Conservation (phyloP, 1,139 yeast species). For the Citeromyces hawaiiensis region DNA sequence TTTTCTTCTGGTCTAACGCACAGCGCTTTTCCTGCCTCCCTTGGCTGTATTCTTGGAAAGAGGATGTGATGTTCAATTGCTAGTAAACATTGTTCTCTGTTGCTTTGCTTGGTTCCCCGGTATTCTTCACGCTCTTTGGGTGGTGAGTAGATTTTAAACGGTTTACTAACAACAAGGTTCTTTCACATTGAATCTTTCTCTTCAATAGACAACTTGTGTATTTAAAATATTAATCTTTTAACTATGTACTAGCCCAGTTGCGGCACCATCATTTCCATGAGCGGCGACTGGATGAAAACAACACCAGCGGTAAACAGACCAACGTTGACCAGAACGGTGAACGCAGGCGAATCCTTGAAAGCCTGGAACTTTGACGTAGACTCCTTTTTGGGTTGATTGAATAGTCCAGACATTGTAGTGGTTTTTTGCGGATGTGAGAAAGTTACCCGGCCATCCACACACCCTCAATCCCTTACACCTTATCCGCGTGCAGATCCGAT, state of each 20-base stretch:
- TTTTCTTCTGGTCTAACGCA: slow-evolving; percentile 5
- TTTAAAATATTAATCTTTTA: background rate
- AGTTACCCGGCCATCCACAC: background rate
- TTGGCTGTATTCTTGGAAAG: slow-evolving; percentile 55
- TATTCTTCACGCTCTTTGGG: slow-evolving; percentile 57
- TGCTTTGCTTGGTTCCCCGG: slow-evolving; percentile 63
- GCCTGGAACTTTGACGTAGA: slow-evolving; percentile 27
- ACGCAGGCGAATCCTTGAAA: slow-evolving; percentile 48
- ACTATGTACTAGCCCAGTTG: slow-evolving; percentile 31
- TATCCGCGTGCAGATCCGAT: too few relatives aligned
- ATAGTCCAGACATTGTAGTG: background rate
- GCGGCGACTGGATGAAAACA: slow-evolving; percentile 60
- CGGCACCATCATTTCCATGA: slow-evolving; percentile 74
- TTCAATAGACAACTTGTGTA: background rate
- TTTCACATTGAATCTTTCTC: background rate
- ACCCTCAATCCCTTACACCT: background rate
- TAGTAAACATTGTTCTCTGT: slow-evolving; percentile 52
- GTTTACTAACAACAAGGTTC: background rate
- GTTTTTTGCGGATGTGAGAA: background rate
- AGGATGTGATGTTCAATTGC: slow-evolving; percentile 47
- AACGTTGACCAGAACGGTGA: slow-evolving; percentile 49
- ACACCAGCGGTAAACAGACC: slow-evolving; percentile 57
- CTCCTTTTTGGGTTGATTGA: slow-evolving; percentile 12
- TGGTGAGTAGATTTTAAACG: slow-evolving; percentile 20
- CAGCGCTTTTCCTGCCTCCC: slow-evolving; percentile 58